These are phyloP conservation scores for Alternaria tenuissima DNA, from an alignment of 2,329 filamentous ascomycete species.

Conservation along the genomic window DNA sequence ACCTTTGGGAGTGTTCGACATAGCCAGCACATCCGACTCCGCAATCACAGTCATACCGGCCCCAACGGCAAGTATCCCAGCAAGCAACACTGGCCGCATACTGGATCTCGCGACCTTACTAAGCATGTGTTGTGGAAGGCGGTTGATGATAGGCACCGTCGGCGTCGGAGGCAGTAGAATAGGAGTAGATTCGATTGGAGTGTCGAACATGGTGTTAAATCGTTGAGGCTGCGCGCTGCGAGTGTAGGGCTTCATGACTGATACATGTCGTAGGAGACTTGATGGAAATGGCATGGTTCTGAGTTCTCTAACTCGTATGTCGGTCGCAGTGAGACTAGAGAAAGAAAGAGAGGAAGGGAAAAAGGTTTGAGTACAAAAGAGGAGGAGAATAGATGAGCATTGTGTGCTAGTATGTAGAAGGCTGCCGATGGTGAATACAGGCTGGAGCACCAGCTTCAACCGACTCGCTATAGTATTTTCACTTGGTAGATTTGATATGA, in stretches of 20 bases:
- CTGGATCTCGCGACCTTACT: neutral
- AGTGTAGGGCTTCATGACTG: neutral
- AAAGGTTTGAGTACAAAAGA: neutral
- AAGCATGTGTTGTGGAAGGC: neutral
- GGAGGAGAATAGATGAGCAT: neutral
- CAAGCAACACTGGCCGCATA: neutral
- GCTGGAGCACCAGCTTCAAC: neutral
- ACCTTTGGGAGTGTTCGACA: neutral
- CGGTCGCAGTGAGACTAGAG: neutral
- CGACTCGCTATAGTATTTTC: neutral
- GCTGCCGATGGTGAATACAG: neutral
- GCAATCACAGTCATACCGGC: neutral
- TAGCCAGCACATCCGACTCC: neutral
- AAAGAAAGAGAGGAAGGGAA: neutral
- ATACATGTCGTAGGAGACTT: neutral
- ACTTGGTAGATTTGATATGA: neutral
- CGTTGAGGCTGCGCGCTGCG: neutral
- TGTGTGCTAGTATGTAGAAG: neutral
- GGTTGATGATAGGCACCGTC: neutral
- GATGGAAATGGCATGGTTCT: neutral
- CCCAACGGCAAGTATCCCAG: neutral
- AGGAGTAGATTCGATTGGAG: neutral
- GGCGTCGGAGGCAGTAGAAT: neutral
- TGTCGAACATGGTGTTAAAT: neutral
- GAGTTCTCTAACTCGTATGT: neutral